Base-by-base conservation (phyloP, 805 yeast species). In the Myxozyma monticola region DNA sequence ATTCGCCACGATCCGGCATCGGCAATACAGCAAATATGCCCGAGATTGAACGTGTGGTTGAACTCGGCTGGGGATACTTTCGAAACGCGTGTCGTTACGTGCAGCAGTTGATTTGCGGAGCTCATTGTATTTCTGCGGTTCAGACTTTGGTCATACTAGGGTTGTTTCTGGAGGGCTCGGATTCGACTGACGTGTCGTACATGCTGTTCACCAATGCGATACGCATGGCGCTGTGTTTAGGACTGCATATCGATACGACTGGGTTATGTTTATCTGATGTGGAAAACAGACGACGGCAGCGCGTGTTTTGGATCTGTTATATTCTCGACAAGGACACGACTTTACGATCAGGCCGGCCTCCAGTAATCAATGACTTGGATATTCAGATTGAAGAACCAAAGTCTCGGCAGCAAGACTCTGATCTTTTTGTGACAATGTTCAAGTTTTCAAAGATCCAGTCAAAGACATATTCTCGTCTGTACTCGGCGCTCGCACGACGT, bases 281-380 rank as follows among this genome's bases (percentile, higher is more conserved):
- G 9, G 57, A 48, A 18, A 28, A 21, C 20, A 22, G 26, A 4
- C 52, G 51, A 36, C 39, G 64, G 29, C 49, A 49, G 34, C 33
- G 55, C 5, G 20, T 61, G 4, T 61, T 52, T 42, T 61, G 64
- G 64, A 33, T 42, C 20, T 48, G 62, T 29, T 59, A 60, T 37
- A 35, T 44, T 10, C 18, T 46, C 24, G 64, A 61, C 37, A 47
- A 57, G 29, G 51, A 42, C 9, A 25, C 39, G 34, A 42, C 62
- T 2, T 20, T 56, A 17, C 48, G 57, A 7, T 34, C 48, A 4
- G 61, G 64, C 14, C 43, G 57, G n/a, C 63, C 61, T 21, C 48
- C 60, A 9, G 21, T 41, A 4, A 45, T 57, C 15, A 31, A 47
- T 20, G 60, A 57, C 36, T 45, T 42, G 31, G 60, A 57, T 37